Percentiles rank a stretch among this genome's conserved stretches.
Conservation (phyloP, 371 early-diverging fungal genomes). For the Apophysomyces trapeziformis region DNA sequence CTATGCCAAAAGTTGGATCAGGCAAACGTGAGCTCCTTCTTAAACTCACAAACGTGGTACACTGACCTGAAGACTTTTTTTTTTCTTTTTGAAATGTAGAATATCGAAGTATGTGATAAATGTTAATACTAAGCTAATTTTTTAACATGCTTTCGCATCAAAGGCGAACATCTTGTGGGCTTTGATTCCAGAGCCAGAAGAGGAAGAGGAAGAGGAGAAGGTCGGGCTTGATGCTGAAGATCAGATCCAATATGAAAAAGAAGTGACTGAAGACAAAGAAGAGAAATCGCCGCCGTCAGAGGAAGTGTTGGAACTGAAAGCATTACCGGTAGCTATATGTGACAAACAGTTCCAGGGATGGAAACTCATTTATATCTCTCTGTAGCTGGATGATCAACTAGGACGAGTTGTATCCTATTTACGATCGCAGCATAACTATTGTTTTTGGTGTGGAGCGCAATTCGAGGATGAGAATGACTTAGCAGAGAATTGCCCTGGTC, state of each 20-base stretch:
- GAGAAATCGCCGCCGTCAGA: conserved; percentile 25
- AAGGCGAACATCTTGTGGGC: conserved; percentile 27
- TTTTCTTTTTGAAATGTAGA: conserved; percentile 12
- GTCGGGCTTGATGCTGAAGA: conserved; percentile 17
- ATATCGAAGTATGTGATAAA: conserved; percentile 17
- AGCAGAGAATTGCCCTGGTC: conserved; percentile 61
- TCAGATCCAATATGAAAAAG: conserved; percentile 18
- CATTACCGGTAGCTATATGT: conserved; percentile 21
- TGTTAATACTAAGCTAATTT: not conserved
- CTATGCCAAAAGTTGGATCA: conserved; percentile 51
- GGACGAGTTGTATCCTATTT: conserved; percentile 50
- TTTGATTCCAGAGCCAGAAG: conserved; percentile 18
- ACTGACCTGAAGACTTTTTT: not conserved
- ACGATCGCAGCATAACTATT: conserved; percentile 57
- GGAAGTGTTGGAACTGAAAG: conserved; percentile 31
- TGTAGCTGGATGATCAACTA: conserved; percentile 43
- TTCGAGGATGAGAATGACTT: conserved; percentile 58
- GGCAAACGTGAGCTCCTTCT: conserved; percentile 22
- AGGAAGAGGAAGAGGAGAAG: conserved; percentile 7
- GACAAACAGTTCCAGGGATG: not conserved
- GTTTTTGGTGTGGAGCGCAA: conserved; percentile 69
- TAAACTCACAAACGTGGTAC: too few species aligned
- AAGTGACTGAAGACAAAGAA: conserved; percentile 23
- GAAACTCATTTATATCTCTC: not conserved
- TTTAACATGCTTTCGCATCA: not conserved